Evolutionary conservation across 1,139 yeast genomes (phyloP).

Genomic region (Hemisphaericaspora lyxosophila): DNA sequence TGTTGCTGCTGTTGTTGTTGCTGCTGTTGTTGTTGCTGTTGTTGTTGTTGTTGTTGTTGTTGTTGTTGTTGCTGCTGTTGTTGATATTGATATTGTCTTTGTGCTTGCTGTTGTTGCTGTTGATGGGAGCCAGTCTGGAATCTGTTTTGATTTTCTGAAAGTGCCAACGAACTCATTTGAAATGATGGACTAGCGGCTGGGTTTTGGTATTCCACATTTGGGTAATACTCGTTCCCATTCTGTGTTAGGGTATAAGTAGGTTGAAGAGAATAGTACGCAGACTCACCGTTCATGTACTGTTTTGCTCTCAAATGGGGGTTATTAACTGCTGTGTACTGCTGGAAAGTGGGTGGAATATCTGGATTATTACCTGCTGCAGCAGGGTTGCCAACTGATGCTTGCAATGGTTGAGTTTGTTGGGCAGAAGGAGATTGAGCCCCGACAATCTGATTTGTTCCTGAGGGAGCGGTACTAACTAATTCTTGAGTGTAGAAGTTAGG

Average conservation of each 20-base stretch:
- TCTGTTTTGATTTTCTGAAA: constrained; percentile 11
- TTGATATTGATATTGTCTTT: constrained; percentile 7
- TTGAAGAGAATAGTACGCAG: constrained; percentile 15
- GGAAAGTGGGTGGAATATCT: constrained; percentile 5
- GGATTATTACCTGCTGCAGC: constrained; percentile 5
- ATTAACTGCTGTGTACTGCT: constrained; percentile 7
- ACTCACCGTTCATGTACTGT: constrained; percentile 14
- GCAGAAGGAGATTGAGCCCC: constrained; percentile 2
- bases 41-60: constrained; percentile 5
- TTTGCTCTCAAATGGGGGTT: constrained; percentile 11
- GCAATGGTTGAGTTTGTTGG: constrained; percentile 7
- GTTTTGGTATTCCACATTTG: constrained; percentile 10
- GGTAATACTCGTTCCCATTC: constrained; percentile 12
- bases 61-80: constrained; percentile 6
- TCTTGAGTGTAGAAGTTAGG: constrained; percentile 16
- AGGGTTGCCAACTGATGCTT: constrained; percentile 5
- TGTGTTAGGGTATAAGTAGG: constrained; percentile 13
- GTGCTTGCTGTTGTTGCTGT: constrained; percentile 5
- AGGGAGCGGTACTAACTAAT: constrained; percentile 12
- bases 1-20: constrained; percentile 9
- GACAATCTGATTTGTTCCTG: constrained; percentile 9
- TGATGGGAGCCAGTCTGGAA: background rate
- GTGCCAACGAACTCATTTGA: constrained; percentile 10
- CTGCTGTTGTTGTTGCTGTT: background rate
- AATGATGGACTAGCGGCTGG: constrained; percentile 11